Base-by-base conservation (phyloP, 2,329 filamentous ascomycete species). In the Colletotrichum sp. region DNA sequence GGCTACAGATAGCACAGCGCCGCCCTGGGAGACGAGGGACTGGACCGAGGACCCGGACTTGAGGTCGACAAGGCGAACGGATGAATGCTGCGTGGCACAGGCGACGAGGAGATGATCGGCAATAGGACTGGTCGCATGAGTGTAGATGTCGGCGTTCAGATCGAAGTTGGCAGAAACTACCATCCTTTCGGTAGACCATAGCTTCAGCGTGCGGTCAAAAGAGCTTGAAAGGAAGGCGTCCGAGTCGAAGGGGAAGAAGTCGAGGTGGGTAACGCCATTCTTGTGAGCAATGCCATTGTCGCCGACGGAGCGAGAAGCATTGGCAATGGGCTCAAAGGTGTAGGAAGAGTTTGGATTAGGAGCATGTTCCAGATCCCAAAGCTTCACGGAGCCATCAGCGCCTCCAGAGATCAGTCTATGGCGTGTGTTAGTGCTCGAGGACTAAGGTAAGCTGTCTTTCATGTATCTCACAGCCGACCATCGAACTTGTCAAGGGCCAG, bases 21-120 rank as follows among this genome's bases (percentile, higher is more conserved):
- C 92, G 48, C 91, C 90, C 77, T 95, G 93, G 0, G 94, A 93
- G 2, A 93, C 89, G 34, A 96, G 87, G 2, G 93, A 92, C 81
- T 96, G 94, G 2, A 94, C 93, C 64, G 90, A 92, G 18, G 95
- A 91, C 4, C 95, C 95, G 1, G 96, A 96, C 68, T 95, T 94
- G 39, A 98, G 89, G 82, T 99, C 96, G 7, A 98, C 92, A 8
- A 99, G 90, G 18, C 96, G 93, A 16, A 98, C 94, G 30, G 94
- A 90, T 8, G 95, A 95, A 82, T 97, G 93, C 78, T 98, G 95
- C 1, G 96, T 98, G 1, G 95, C 96, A 81, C 95, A 97, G 12
- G 96, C 96, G 12, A 98, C 94, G 6, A 98, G 90, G 0, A 98
- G 88, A 81, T 96, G 90, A 68, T 91, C 86, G 72, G 95, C 90